phyloP scores from a whole-genome alignment of 805 yeast species.

The Lachancea waltii region DNA sequence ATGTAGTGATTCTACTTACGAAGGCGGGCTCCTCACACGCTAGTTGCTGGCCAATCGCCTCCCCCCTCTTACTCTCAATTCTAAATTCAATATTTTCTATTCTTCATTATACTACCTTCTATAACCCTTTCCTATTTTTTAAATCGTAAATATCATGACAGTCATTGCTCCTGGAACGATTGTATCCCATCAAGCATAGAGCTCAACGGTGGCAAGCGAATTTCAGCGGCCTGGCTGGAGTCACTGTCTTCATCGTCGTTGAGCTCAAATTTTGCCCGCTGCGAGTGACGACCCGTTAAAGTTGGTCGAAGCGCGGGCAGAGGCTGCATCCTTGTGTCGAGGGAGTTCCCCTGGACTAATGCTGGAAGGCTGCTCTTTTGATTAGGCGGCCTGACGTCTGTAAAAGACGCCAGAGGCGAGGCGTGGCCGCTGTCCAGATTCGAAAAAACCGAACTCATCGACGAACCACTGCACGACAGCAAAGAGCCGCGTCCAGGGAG shows the following conservation, averaged over 20 bases:
- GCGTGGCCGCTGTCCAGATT: neutral
- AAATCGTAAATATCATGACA: neutral
- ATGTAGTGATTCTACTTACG: no score
- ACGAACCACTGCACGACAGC: conserved; percentile 6
- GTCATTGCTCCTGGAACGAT: conserved; percentile 6
- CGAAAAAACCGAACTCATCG: conserved; percentile 6
- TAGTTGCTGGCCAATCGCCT: no score
- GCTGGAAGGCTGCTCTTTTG: no score
- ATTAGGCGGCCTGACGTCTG: conserved; percentile 1
- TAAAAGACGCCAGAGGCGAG: conserved; percentile 5
- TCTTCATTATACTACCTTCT: neutral
- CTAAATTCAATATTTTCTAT: neutral
- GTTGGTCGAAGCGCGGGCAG: conserved; percentile 1
- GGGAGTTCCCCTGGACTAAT: neutral
- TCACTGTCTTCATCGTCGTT: conserved; percentile 13
- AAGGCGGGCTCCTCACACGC: no score
- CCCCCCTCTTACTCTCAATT: no score
- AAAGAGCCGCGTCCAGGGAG: conserved; percentile 4
- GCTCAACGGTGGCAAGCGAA: conserved; percentile 26
- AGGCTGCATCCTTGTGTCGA: neutral
- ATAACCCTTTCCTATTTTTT: neutral
- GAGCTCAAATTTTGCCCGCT: conserved; percentile 7
- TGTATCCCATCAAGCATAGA: conserved; percentile 14
- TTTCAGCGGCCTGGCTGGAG: conserved; percentile 12
- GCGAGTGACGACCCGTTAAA: conserved; percentile 3